Percentiles rank a stretch among this genome's conserved stretches.
phyloP scores from a whole-genome alignment of 2,329 filamentous ascomycete species.

The Talaromyces islandicus region DNA sequence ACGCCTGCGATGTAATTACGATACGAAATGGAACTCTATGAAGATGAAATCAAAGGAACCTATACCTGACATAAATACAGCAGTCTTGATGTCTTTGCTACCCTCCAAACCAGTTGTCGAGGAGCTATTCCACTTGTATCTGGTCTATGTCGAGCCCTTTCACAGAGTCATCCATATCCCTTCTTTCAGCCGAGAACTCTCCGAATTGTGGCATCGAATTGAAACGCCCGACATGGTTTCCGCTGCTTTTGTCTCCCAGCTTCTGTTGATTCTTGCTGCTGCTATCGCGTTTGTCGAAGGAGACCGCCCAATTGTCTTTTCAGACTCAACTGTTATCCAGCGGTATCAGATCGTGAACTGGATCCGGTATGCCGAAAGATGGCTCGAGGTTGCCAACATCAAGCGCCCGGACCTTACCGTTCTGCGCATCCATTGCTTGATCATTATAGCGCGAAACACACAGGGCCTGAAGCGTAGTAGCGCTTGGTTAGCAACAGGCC shows the following conservation, averaged over 20 bases:
- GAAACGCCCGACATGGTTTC: conserved; percentile 22
- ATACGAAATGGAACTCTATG: conserved; percentile 26
- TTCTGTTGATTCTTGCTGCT: conserved; percentile 32
- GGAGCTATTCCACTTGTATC: conserved; percentile 31
- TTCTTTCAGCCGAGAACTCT: conserved; percentile 32
- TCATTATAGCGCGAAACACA: conserved; percentile 45
- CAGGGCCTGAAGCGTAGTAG: conserved; percentile 51
- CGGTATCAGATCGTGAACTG: conserved; percentile 52
- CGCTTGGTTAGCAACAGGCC: conserved; percentile 45
- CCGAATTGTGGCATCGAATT: conserved; percentile 28
- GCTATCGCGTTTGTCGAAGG: conserved; percentile 32
- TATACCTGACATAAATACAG: conserved; percentile 23
- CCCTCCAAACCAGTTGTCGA: conserved; percentile 31
- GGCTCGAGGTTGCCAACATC: conserved; percentile 70
- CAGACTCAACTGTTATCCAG: conserved; percentile 18
- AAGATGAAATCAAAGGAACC: conserved; percentile 25
- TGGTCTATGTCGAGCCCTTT: conserved; percentile 34
- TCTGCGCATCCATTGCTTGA: conserved; percentile 48
- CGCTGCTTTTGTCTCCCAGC: conserved; percentile 28
- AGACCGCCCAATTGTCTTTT: conserved; percentile 21
- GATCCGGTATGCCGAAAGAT: conserved; percentile 82
- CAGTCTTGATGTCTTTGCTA: conserved; percentile 26
- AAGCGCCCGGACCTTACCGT: conserved; percentile 48
- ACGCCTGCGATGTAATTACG: conserved; percentile 27
- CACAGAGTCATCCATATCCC: conserved; percentile 37